Evolutionary conservation across 805 yeast genomes (phyloP), one percentile per base, ranked within the genome.

Genomic region (Ascoidea tarda): DNA sequence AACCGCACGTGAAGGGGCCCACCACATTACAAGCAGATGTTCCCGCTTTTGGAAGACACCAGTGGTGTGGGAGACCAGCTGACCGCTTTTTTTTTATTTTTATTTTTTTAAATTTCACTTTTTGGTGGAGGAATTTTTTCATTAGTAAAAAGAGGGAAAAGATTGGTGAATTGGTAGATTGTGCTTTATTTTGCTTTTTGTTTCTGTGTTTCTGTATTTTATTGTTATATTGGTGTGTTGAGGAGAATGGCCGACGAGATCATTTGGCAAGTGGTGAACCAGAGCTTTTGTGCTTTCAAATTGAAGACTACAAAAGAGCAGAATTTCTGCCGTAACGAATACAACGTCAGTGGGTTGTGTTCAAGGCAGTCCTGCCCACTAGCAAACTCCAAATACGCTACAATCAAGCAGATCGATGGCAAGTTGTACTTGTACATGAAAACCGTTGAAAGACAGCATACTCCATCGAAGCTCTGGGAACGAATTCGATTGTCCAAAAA

Each of bases 401-500:
- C 96, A 0, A 87, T 87, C 48, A 84, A 87, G 63, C 82, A 78
- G 59, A 75, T 84, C 33, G 87, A 84, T 58, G 96, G 96, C 5
- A 78, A 78, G 64, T 69, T 88, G 49, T 87, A 87, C 62, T 70
- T 87, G 44, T 93, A 93, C 69, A 93, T 93, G 88, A 93, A 93
- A 67, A 93, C 98, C 1, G 96, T 95, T 1, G 99, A 93, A 71
- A 81, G 99, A 70, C 95, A 96, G 21, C 98, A 93, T 65, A 86
- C 89, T 57, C 99, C 99, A 12, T 80, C 86, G 48, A 84, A 85
- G 61, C 72, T 87, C 66, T 93, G 99, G 99, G 97, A 93, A 69
- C 78, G 97, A 62, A 84, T 93, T 63, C 85, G 83, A 67, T 75
- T 93, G 55, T 85, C 93, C 49, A 89, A 87, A 68, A 90, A 93